phyloP scores from a whole-genome alignment of 768 basidiomycete genomes.

The Naganishia vishniacii region DNA sequence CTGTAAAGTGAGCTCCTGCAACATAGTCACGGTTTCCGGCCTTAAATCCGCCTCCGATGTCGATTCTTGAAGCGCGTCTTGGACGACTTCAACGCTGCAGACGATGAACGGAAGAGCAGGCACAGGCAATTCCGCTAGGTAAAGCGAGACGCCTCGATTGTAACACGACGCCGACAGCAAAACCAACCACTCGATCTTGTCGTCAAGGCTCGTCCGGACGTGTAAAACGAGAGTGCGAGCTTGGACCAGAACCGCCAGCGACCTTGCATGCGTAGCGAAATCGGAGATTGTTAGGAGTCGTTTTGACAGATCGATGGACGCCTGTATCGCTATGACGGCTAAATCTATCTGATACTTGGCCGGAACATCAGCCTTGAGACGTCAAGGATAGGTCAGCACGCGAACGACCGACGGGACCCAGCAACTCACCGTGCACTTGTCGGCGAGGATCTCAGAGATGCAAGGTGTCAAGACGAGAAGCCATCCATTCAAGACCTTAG shows the following conservation, averaged over 20 bases:
- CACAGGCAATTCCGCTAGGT: conserved; percentile 60
- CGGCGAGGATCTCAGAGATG: background rate
- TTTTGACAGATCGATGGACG: conserved; percentile 7
- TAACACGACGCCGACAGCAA: conserved; percentile 42
- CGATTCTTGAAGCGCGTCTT: conserved; percentile 50
- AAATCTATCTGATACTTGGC: conserved; percentile 11
- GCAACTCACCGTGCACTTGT: background rate
- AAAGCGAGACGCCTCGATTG: conserved; percentile 52
- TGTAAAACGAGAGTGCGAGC: background rate
- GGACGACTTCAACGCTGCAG: conserved; percentile 59
- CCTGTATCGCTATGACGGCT: conserved; percentile 10
- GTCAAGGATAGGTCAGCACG: background rate
- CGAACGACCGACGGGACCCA: too few relatives aligned
- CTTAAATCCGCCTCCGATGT: conserved; percentile 35
- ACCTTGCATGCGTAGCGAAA: conserved; percentile 5
- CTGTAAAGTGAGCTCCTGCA: conserved; percentile 64
- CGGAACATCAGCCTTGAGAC: background rate
- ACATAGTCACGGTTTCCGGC: conserved; percentile 39
- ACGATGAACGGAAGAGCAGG: conserved; percentile 62
- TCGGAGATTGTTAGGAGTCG: conserved; percentile 5
- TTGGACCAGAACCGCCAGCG: background rate
- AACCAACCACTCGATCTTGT: conserved; percentile 39
- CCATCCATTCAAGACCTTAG: background rate
- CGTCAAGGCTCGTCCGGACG: background rate
- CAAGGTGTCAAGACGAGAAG: background rate